Evolutionary conservation across 2,329 filamentous ascomycete genomes (phyloP).

Genomic region (Penicillium brasilianum): DNA sequence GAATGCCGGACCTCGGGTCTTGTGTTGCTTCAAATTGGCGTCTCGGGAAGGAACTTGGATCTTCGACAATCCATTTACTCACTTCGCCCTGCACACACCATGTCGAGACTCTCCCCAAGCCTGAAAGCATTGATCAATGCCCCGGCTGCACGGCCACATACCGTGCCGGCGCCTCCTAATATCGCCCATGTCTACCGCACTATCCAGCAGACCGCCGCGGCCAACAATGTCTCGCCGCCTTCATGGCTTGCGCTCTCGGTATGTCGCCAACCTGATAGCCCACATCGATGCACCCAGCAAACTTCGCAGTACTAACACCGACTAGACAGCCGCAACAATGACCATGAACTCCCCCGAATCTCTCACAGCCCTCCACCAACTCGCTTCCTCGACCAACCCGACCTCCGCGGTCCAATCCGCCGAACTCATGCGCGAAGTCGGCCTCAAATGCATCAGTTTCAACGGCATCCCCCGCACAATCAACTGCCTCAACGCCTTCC

Average conservation of each 20-base stretch:
- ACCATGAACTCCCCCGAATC: slow-evolving; percentile 85
- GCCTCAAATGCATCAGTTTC: slow-evolving; percentile 54
- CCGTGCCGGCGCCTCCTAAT: slow-evolving; percentile 65
- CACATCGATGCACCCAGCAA: neutral
- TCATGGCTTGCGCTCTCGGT: slow-evolving; percentile 73
- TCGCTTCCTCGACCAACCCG: slow-evolving; percentile 24
- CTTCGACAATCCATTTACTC: neutral
- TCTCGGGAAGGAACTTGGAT: neutral
- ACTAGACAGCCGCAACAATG: slow-evolving; percentile 77
- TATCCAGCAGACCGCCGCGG: slow-evolving; percentile 66
- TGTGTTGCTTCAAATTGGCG: slow-evolving; percentile 7
- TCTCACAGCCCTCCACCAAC: slow-evolving; percentile 26
- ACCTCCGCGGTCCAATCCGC: slow-evolving; percentile 38
- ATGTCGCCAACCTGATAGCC: slow-evolving; percentile 22
- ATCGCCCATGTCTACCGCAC: slow-evolving; percentile 68
- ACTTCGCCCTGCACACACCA: slow-evolving; percentile 42
- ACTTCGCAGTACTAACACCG: neutral
- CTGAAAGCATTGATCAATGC: slow-evolving; percentile 77
- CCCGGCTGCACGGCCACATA: slow-evolving; percentile 68
- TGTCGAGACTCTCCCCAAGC: slow-evolving; percentile 74
- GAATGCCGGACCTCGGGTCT: slow-evolving; percentile 14
- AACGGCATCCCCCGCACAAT: slow-evolving; percentile 75
- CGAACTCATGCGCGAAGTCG: slow-evolving; percentile 52
- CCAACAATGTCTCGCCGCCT: slow-evolving; percentile 65
- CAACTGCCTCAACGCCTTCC: slow-evolving; percentile 78